Evolutionary conservation across 2,329 filamentous ascomycete genomes (phyloP), one percentile per base, ranked within the genome.

Genomic region (Alternaria angustiovoidea): DNA sequence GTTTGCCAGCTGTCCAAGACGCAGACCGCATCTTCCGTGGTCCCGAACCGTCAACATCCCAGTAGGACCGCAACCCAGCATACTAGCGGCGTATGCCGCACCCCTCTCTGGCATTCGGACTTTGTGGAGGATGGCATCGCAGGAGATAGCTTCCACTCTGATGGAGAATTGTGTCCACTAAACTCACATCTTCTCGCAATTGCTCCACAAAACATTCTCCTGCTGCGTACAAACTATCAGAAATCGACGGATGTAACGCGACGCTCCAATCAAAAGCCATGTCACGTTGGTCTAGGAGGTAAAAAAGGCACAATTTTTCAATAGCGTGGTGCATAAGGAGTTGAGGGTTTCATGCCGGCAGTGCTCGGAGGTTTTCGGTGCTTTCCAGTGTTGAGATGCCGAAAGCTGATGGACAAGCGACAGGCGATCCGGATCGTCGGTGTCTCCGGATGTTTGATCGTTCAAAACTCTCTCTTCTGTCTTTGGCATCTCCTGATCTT

Each of bases 1-100:
- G 39, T 22, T 5, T 43, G 34, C 41, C 57, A 51, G 44, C 38
- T 59, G 38, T 49, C 46, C 52, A 42, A 36, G 20, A 26, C 24
- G 24, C 32, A 42, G 20, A 44, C 22, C 34, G 39, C 46, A 34
- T 48, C 18, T 56, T 56, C 52, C 52, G 46, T 20, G 24, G 46
- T 38, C n/a, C 57, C 52, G 57, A 51, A 22, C 18, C 30, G 18
- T 48, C 30, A 48, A 18, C 18, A 44, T 44, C 18, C 24, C 48
- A 36, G 41, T 16, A 6, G 22, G 43, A 46, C 44, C 11, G 44
- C 28, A 16, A 22, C 20, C 24, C n/a, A 32, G 53, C 24, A 28
- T 22, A 7, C 53, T 55, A 55, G 34, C 26, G 32, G 53, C n/a
- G n/a, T 41, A 28, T 48, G n/a, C 28, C 34, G 43, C 46, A 20